phyloP scores from a whole-genome alignment of 768 basidiomycete species.

The Steccherinum ochraceum region DNA sequence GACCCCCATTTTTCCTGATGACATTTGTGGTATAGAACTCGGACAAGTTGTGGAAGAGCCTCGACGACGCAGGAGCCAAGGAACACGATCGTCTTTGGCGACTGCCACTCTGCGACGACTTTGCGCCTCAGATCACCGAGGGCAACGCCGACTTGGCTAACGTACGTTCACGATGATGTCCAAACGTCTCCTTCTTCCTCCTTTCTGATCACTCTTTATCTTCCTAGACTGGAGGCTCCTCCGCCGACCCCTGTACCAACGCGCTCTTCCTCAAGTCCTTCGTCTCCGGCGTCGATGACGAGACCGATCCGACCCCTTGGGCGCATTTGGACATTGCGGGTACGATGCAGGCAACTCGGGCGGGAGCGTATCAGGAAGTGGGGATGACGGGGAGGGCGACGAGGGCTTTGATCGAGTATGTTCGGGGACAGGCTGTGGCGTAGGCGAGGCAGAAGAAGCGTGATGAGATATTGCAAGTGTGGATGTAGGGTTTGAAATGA shows the following conservation, averaged over 20 bases:
- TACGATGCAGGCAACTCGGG: constrained; percentile 59
- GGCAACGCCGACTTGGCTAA: constrained; percentile 83
- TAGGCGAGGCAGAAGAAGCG: too few relatives aligned
- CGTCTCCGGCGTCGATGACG: constrained; percentile 65
- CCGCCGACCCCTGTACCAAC: constrained; percentile 72
- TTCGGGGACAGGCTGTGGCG: not conserved
- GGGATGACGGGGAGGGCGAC: constrained; percentile 81
- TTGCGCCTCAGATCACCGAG: constrained; percentile 64
- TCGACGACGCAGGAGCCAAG: constrained; percentile 61
- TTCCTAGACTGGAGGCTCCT: constrained; percentile 59
- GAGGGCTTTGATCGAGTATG: constrained; percentile 30
- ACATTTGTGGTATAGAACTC: constrained; percentile 42
- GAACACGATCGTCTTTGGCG: constrained; percentile 88
- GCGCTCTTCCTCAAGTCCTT: constrained; percentile 85
- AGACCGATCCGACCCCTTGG: constrained; percentile 55
- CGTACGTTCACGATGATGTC: too few relatives aligned
- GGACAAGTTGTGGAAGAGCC: constrained; percentile 64
- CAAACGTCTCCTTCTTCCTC: not conserved
- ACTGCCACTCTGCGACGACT: constrained; percentile 83
- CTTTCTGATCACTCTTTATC: constrained; percentile 1
- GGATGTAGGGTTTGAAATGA: too few relatives aligned
- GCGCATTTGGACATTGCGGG: constrained; percentile 86
- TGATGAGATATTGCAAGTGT: too few relatives aligned
- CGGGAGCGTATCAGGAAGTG: constrained; percentile 57
- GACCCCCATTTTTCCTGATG: too few relatives aligned